Evolutionary conservation across 108 stramenopile genomes (phyloP).

Genomic region (Stephanodiscus minutulus): DNA sequence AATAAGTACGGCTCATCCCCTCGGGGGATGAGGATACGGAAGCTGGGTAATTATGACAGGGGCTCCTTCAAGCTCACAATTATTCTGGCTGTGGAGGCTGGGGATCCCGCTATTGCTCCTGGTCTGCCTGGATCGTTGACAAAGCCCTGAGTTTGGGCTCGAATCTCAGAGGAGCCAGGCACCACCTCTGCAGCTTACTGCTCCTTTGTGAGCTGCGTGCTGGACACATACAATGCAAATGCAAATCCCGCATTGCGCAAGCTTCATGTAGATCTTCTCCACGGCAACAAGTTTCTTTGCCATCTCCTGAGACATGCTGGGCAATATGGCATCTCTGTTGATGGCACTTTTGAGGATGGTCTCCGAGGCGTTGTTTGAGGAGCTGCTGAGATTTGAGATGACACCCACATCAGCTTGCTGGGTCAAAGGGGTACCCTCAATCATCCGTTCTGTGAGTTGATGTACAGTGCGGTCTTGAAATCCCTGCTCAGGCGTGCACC

Average conservation of each 20-base stretch:
- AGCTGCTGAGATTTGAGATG: too few species aligned
- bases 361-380: too few species aligned
- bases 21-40: background rate
- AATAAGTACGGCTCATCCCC: background rate
- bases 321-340: too few species aligned
- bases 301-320: too few species aligned
- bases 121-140: background rate
- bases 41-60: background rate
- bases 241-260: background rate
- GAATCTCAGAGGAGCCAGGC: background rate
- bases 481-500: too few species aligned
- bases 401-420: too few species aligned
- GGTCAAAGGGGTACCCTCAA: too few species aligned
- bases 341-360: too few species aligned
- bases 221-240: background rate
- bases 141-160: background rate
- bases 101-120: background rate
- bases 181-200: background rate
- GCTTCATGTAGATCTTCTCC: too few species aligned
- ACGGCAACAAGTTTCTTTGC: too few species aligned
- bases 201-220: background rate
- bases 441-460: too few species aligned
- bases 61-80: background rate
- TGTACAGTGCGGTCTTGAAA: too few species aligned
- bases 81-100: background rate